Percentiles rank a stretch among this genome's conserved stretches.
Evolutionary conservation across 2,329 filamentous ascomycete species (phyloP).

Genomic region (Cladosporium sp.): DNA sequence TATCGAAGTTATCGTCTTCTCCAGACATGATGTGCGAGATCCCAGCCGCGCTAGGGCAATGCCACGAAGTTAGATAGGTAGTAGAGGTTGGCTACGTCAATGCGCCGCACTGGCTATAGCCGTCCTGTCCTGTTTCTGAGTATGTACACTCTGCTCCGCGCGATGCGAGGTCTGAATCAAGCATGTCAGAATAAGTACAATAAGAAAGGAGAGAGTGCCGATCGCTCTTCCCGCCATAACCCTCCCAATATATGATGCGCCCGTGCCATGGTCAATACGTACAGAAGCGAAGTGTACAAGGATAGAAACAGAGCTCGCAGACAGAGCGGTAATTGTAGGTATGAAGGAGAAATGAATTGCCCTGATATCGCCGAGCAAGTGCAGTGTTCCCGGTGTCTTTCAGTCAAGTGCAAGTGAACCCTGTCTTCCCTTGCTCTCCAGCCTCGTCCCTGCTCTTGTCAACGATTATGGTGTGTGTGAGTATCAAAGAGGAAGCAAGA

Average conservation of each 20-base stretch:
- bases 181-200: constrained; percentile 12
- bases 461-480: neutral
- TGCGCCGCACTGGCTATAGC: neutral
- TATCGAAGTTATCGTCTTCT: constrained; percentile 66
- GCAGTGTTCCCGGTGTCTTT: neutral
- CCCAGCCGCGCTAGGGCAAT: constrained; percentile 11
- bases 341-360: neutral
- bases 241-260: neutral
- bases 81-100: neutral
- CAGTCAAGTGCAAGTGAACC: neutral
- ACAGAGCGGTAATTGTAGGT: neutral
- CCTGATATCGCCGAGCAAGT: constrained; percentile 2
- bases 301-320: constrained; percentile 7
- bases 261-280: constrained; percentile 22
- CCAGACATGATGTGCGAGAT: constrained; percentile 33
- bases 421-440: constrained; percentile 1
- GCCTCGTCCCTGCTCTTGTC: constrained; percentile 9
- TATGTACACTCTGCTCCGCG: constrained; percentile 21
- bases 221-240: neutral
- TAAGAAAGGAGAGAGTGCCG: neutral
- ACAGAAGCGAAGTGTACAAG: constrained; percentile 15
- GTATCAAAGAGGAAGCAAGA: too few species aligned
- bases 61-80: neutral
- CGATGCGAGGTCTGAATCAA: constrained; percentile 12
- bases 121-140: constrained; percentile 9